phyloP scores from a whole-genome alignment of 2,329 filamentous ascomycete genomes.

The Xylaria sp. region DNA sequence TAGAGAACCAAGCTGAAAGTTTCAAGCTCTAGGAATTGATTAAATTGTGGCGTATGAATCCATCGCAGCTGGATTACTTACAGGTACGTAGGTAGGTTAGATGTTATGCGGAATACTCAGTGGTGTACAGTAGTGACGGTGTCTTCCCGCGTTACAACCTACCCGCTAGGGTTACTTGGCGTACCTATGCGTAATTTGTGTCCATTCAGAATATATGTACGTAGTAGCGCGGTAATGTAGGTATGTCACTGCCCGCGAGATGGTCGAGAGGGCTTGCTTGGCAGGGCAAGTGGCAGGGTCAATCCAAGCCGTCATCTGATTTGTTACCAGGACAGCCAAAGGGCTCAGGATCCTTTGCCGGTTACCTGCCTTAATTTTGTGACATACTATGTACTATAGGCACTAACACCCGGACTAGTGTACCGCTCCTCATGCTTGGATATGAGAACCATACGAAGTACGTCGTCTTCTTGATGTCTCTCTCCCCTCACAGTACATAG shows the following conservation, averaged over 20 bases:
- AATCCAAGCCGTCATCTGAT: constrained; percentile 11
- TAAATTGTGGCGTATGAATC: background rate
- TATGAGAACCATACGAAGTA: background rate
- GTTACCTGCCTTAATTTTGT: background rate
- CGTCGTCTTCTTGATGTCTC: background rate
- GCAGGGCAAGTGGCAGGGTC: constrained; percentile 10
- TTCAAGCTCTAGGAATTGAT: background rate
- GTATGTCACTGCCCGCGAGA: background rate
- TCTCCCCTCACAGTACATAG: background rate
- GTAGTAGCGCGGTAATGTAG: background rate
- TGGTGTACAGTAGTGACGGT: too few relatives aligned
- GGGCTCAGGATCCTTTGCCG: constrained; percentile 16
- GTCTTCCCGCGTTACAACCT: too few relatives aligned
- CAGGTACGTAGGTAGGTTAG: background rate
- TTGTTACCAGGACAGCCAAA: constrained; percentile 1
- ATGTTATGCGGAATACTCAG: background rate
- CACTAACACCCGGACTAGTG: background rate
- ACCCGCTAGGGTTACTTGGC: too few relatives aligned
- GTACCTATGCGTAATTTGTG: too few relatives aligned
- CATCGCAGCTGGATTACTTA: background rate
- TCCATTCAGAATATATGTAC: too few relatives aligned
- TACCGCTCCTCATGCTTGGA: background rate
- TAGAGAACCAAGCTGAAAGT: background rate
- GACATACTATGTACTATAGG: background rate
- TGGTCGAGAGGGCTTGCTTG: background rate